Evolutionary conservation across 2,329 filamentous ascomycete genomes (phyloP), one percentile per base, ranked within the genome.

Genomic region (Fusarium subglutinans): DNA sequence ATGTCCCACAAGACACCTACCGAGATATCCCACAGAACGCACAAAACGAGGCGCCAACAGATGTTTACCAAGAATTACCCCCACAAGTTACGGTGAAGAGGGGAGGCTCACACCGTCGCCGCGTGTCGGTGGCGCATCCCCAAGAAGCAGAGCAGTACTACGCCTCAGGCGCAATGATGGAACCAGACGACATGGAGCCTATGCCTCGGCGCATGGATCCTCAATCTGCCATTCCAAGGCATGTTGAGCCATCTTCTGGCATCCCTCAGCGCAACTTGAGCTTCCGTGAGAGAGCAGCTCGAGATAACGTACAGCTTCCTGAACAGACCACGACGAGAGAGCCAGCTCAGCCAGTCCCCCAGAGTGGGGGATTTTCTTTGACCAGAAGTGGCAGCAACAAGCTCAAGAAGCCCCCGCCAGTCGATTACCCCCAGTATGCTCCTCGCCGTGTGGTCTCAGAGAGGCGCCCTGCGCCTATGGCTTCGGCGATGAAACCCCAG

Each of bases 211-310:
- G 59, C n/a, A 50, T 61, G 20, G 76, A 79, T 30, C 71, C 76
- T 33, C 73, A 76, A 24, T 77, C 82, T 6, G 81, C 79, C 15
- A 74, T 85, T 33, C 87, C 88, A 7, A 86, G 87, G 76, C 86
- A 88, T 48, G 89, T 57, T 14, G 75, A 79, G 41, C 71, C 73
- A 30, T 70, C 74, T 13, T 78, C 82, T 14, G 81, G 80, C 20
- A 76, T 85, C 22, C 87, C 88, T 8, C 86, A 87, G 77, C 86
- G 89, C 56, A 89, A 89, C 58, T 77, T 90, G 45, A 91, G 89
- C 80, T 89, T 90, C 80, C 87, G 89, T n/a, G 89, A 91, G 72
- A 86, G 88, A 59, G 85, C 89, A 12, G 84, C 83, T 6, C 84
- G 83, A 69, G 84, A 84, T 55, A 85, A 87, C 26, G 74, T 83